Base-by-base conservation (phyloP, 306 rosid species). In the Potentilla sterilis region DNA sequence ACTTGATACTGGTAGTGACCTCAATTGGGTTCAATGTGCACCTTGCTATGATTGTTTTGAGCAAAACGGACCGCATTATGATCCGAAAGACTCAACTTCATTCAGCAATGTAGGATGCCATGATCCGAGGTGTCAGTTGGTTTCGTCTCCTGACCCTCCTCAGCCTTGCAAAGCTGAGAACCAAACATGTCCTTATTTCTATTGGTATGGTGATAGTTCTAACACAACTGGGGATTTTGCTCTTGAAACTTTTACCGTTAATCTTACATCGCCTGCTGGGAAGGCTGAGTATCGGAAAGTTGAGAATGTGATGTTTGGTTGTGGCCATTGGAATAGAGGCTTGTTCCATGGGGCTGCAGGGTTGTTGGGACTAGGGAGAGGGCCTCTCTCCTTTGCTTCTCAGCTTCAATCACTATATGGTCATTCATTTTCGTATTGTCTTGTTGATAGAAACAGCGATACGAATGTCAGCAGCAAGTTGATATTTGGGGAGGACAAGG, bases 291-390 rank as follows among this genome's bases (percentile, higher is more conserved):
- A 82, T 4, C 85, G 70, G 44, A 88, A 28, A 21, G 99, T 89
- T 40, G 93, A 90, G 78, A 84, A 89, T 83, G 88, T 95, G 65
- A 92, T 95, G 99, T 95, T 95, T 65, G 97, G 99, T 13, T 95
- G 99, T 72, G 99, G 99, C 6, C 99, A 95, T 83, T 95, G 99
- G 99, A 95, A 95, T 82, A 84, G 99, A 86, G 99, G 99, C 18
- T 82, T 95, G 4, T 95, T 95, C 71, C 96, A 88, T 76, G 99
- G 99, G 14, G 99, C 99, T 77, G 90, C 99, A 32, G 99, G 99
- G 38, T 79, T 95, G 78, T 70, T 95, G 40, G 99, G 99, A 46
- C 84, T 95, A 14, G 99, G 99, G 8, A 90, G 90, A 80, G 99
- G 97, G 12, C 89, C 97, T 34, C 88, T 95, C 24, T 95, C 99